phyloP scores from a whole-genome alignment of 352 stramenopile genomes.

The Phytophthora sp. region DNA sequence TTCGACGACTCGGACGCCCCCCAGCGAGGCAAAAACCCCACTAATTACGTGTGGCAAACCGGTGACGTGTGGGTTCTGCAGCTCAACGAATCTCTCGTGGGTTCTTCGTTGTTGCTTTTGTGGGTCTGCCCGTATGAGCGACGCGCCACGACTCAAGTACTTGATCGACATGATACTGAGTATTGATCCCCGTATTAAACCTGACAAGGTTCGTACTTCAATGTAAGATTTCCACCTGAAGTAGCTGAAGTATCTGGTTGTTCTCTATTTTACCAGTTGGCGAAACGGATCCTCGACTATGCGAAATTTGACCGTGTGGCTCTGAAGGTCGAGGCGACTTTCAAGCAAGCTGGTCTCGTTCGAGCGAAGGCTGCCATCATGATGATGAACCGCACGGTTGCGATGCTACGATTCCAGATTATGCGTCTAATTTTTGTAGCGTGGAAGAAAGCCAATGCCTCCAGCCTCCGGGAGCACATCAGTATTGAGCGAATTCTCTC shows the following conservation, averaged over 20 bases:
- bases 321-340: slow-evolving; percentile 72
- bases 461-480: slow-evolving; percentile 46
- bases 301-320: slow-evolving; percentile 82
- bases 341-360: slow-evolving; percentile 82
- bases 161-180: slow-evolving; percentile 82
- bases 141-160: slow-evolving; percentile 76
- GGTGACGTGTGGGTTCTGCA: slow-evolving; percentile 73
- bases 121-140: slow-evolving; percentile 70
- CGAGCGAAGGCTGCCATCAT: slow-evolving; percentile 77
- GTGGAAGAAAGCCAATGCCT: slow-evolving; percentile 75
- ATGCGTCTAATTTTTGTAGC: slow-evolving; percentile 79
- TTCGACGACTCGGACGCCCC: slow-evolving; percentile 53
- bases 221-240: background rate
- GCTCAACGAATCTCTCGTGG: slow-evolving; percentile 73
- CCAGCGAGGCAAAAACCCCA: slow-evolving; percentile 57
- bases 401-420: slow-evolving; percentile 61
- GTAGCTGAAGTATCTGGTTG: too few species aligned
- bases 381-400: slow-evolving; percentile 82
- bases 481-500: slow-evolving; percentile 68
- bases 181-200: slow-evolving; percentile 66
- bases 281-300: slow-evolving; percentile 77
- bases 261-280: slow-evolving; percentile 41
- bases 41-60: slow-evolving; percentile 33
- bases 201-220: slow-evolving; percentile 44
- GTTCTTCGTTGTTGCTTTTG: slow-evolving; percentile 74